Evolutionary conservation across 495 filamentous ascomycete genomes (phyloP).

Genomic region (Haplographium delicatum): DNA sequence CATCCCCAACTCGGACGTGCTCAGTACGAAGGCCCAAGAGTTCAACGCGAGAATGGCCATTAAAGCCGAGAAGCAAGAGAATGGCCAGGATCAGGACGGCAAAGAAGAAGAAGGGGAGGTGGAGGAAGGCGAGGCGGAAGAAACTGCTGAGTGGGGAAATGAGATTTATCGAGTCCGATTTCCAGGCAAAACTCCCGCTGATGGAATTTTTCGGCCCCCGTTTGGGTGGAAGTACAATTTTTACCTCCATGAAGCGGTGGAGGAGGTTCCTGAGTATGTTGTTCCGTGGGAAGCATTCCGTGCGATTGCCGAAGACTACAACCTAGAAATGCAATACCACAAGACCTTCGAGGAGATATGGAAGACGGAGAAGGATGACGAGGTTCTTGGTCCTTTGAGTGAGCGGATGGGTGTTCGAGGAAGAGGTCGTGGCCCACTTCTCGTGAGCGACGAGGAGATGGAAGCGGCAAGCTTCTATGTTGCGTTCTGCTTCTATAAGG

Average conservation of each 20-base stretch:
- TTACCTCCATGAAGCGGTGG: slow-evolving; percentile 90
- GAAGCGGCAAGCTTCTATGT: slow-evolving; percentile 88
- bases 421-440: slow-evolving; percentile 56
- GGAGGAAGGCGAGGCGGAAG: slow-evolving; percentile 47
- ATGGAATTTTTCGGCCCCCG: slow-evolving; percentile 83
- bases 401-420: slow-evolving; percentile 91
- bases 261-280: slow-evolving; percentile 94
- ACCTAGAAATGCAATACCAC: slow-evolving; percentile 89
- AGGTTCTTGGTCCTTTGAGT: slow-evolving; percentile 70
- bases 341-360: slow-evolving; percentile 85
- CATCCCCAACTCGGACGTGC: slow-evolving; percentile 88
- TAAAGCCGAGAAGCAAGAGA: slow-evolving; percentile 28
- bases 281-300: slow-evolving; percentile 98
- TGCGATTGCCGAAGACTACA: slow-evolving; percentile 90
- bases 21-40: slow-evolving; percentile 57
- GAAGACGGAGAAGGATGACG: slow-evolving; percentile 80
- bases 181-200: slow-evolving; percentile 68
- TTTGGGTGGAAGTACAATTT: slow-evolving; percentile 98
- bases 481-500: slow-evolving; percentile 92
- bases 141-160: slow-evolving; percentile 81
- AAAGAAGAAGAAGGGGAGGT: slow-evolving; percentile 43
- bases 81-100: slow-evolving; percentile 7
- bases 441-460: slow-evolving; percentile 77
- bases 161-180: slow-evolving; percentile 85
- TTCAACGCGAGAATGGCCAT: slow-evolving; percentile 50